phyloP scores from a whole-genome alignment of 176 grass and related monocot genomes.

The Musa acuminata region DNA sequence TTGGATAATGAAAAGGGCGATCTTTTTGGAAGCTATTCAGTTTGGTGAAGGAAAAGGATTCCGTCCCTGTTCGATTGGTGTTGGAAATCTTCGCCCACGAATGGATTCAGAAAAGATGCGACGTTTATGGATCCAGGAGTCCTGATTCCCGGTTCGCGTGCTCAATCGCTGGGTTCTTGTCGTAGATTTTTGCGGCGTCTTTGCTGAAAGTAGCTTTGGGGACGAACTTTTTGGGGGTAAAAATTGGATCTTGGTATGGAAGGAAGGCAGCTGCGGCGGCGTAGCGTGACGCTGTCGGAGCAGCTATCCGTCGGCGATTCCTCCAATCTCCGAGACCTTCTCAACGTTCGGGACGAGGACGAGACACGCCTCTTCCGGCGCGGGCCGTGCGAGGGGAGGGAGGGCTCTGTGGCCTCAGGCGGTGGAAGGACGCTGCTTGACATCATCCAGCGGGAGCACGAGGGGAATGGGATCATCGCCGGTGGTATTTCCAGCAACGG shows the following conservation, averaged over 20 bases:
- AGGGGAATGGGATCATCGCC: neutral
- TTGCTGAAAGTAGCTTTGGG: no score
- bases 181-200: no score
- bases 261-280: slow-evolving; percentile 30
- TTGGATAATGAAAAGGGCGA: no score
- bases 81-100: no score
- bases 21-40: no score
- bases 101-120: no score
- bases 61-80: no score
- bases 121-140: no score
- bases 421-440: slow-evolving; percentile 18
- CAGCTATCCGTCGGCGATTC: slow-evolving; percentile 37
- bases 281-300: slow-evolving; percentile 59
- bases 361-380: neutral
- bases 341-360: slow-evolving; percentile 34
- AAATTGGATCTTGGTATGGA: slow-evolving; percentile 27
- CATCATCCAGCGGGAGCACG: slow-evolving; percentile 24
- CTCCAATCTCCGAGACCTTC: slow-evolving; percentile 39
- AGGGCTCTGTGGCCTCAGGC: neutral
- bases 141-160: no score
- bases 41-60: no score
- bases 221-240: neutral
- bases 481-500: slow-evolving; percentile 24
- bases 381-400: no score
- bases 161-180: no score